Evolutionary conservation across 345 rosid genomes (phyloP).

Genomic region (Lumnitzera littorea): DNA sequence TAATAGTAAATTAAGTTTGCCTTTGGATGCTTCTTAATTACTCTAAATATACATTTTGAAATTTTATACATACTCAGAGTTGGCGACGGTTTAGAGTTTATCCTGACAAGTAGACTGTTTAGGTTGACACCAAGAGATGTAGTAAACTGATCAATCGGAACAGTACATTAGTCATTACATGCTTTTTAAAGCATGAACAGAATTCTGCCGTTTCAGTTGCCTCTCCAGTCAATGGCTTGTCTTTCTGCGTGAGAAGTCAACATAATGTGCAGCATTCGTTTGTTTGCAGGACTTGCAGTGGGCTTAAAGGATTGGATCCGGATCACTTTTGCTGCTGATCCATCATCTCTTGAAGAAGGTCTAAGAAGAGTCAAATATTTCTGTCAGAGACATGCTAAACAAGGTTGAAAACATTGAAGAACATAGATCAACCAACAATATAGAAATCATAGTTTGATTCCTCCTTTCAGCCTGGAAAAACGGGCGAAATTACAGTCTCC

Average conservation of each 20-base stretch:
- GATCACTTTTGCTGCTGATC: conserved; percentile 77
- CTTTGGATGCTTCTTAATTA: neutral
- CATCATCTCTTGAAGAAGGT: conserved; percentile 59
- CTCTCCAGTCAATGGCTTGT: no score
- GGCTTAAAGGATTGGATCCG: conserved; percentile 81
- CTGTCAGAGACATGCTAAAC: conserved; percentile 53
- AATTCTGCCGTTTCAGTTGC: neutral
- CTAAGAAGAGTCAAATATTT: conserved; percentile 58
- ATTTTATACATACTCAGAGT: neutral
- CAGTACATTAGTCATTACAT: neutral
- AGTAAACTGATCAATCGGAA: neutral
- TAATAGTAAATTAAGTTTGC: no score
- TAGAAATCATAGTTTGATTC: no score
- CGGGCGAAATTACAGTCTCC: no score
- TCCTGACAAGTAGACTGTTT: no score
- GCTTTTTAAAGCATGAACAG: neutral
- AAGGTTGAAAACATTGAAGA: conserved; percentile 3
- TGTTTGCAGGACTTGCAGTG: conserved; percentile 65
- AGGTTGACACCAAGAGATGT: no score
- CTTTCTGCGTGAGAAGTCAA: no score
- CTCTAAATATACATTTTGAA: neutral
- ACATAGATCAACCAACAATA: conserved; percentile 5
- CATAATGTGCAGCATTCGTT: neutral
- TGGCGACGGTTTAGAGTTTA: no score
- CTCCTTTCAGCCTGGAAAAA: no score